These are phyloP conservation scores for Zelonia costaricensis DNA, from an alignment of 208 protist species.

Conservation along the genomic window DNA sequence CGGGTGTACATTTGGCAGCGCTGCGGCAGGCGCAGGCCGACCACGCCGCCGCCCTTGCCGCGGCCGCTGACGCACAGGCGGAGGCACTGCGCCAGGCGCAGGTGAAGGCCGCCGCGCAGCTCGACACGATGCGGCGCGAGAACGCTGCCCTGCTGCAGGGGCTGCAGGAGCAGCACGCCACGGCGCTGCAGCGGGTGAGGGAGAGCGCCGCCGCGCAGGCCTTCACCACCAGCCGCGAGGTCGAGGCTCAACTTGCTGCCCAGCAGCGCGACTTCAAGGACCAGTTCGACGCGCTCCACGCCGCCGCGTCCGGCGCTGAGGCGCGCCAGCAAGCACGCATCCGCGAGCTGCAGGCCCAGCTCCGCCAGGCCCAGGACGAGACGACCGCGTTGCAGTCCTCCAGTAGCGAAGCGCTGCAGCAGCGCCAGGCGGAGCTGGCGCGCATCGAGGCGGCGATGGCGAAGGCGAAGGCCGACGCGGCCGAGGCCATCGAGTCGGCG, in stretches of 20 bases:
- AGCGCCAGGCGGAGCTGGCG: constrained; percentile 19
- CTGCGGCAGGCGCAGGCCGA: constrained; percentile 24
- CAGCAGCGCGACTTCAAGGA: constrained; percentile 9
- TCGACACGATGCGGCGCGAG: constrained; percentile 5
- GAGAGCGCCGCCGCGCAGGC: constrained; percentile 2
- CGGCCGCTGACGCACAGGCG: constrained; percentile 18
- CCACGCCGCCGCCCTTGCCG: constrained; percentile 8
- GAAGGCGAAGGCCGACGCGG: constrained; percentile 17
- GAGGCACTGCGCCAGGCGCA: constrained; percentile 11
- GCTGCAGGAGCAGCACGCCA: constrained; percentile 25
- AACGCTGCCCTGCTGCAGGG: constrained; percentile 19
- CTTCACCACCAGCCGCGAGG: not conserved
- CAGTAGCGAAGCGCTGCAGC: constrained; percentile 2
- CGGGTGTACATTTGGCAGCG: constrained; percentile 11
- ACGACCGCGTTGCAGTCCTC: constrained; percentile 17
- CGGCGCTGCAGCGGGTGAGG: constrained; percentile 15
- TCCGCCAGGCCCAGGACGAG: constrained; percentile 14
- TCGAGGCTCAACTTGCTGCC: constrained; percentile 11
- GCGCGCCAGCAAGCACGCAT: constrained; percentile 25
- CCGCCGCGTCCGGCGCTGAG: constrained; percentile 13
- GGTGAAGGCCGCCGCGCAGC: constrained; percentile 6
- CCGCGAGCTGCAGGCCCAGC: constrained; percentile 18
- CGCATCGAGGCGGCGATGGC: constrained; percentile 18
- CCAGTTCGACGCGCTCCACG: constrained; percentile 7
- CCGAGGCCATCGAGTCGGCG: constrained; percentile 14